Evolutionary conservation across 108 stramenopile genomes (phyloP), one percentile per base, ranked within the genome.

Genomic region (Schizochytrium sp.): DNA sequence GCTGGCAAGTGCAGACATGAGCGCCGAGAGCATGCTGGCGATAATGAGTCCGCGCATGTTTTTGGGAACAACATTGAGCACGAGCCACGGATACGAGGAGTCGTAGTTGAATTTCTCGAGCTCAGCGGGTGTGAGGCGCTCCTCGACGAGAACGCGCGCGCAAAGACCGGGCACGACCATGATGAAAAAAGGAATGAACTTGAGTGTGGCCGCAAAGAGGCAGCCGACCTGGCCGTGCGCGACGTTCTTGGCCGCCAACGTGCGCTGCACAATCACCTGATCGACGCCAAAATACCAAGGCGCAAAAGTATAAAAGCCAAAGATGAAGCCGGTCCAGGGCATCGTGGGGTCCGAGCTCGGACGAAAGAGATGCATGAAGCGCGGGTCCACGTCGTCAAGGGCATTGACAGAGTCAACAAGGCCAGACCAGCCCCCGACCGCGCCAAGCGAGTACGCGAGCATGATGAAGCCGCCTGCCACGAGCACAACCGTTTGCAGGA

Each of bases 211-310:
- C 45, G 76, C 76, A 12, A 83, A 47, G 6, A 83, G n/a, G 51
- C 76, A 83, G 2, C 76, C 76, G 28, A 83, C 48, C 76, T 83
- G 76, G n/a, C 76, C 76, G 51, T 83, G 76, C 10, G 76, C 76
- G 25, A 83, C 76, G 51, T 83, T 53, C 28, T 83, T 83, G 3
- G 76, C 76, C 6, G 76, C 76, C n/a, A 83, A 5, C 45, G 76
- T 53, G 12, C 76, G 45, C 5, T 83, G 76, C 3, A 83, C 76
- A 23, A 83, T 83, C 5, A 83, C 76, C 48, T 83, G 76, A 53
- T 83, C 76, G 51, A 83, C 76, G 45, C 76, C 76, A 83, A 83
- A 83, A 4, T 83, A 83, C 76, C 76, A 83, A 6, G 76, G 76
- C 28, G 51, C 76, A 23, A 53, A 83, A 4, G 51, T 53, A 5